A percentile compares a stretch with the other conserved stretches of the same genome.
Conservation (phyloP, 1,284 basidiomycete species). For the Phenoliferia sp. region DNA sequence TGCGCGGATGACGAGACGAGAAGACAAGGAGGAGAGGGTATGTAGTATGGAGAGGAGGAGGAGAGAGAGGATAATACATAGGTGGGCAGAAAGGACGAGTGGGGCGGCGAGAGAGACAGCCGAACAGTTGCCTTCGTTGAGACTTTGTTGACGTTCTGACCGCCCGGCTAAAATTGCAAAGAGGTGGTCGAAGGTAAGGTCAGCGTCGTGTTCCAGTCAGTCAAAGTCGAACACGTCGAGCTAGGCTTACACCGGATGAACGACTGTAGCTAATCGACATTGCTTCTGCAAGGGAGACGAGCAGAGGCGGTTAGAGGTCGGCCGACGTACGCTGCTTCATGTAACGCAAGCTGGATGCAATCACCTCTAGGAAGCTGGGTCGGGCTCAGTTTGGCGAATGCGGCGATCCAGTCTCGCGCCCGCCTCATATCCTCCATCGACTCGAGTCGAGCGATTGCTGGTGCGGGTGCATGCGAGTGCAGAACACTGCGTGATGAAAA, state of each 20-base stretch:
- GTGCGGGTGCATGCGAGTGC: neutral
- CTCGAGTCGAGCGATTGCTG: neutral
- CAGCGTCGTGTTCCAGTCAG: no score
- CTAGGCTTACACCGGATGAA: constrained; percentile 21
- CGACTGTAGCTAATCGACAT: constrained; percentile 28
- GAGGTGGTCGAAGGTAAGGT: no score
- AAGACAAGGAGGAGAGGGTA: constrained; percentile 11
- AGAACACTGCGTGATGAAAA: neutral
- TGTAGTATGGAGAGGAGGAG: constrained; percentile 16
- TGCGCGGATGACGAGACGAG: constrained; percentile 20
- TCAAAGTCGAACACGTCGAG: neutral
- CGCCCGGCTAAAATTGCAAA: constrained; percentile 31
- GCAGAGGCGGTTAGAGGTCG: no score
- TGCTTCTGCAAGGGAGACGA: constrained; percentile 9
- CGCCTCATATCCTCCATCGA: neutral
- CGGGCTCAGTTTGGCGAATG: neutral
- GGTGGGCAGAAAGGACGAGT: constrained; percentile 10
- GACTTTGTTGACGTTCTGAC: constrained; percentile 37
- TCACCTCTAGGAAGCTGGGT: neutral
- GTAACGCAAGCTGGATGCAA: no score
- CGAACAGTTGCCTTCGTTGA: constrained; percentile 34
- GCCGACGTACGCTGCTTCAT: no score
- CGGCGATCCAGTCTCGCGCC: neutral
- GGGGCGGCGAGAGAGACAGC: constrained; percentile 13
- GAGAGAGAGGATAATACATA: constrained; percentile 17